Evolutionary conservation across 345 rosid genomes (phyloP).

Genomic region (Populus deltoides): DNA sequence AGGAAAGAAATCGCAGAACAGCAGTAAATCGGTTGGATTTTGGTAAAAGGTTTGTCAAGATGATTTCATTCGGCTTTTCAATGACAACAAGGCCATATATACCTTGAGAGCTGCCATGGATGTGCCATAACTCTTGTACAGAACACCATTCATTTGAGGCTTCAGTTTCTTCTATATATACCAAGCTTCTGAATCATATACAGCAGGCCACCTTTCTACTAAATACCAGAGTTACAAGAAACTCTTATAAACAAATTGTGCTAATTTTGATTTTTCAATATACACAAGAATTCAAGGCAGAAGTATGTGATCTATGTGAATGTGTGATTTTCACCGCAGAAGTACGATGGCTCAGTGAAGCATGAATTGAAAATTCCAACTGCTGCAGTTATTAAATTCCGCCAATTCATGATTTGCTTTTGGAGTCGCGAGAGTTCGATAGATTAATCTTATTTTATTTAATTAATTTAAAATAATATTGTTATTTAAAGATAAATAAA

Average conservation of each 20-base stretch:
- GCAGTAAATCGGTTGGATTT: background rate
- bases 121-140: constrained; percentile 23
- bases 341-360: background rate
- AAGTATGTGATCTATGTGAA: no score
- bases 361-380: background rate
- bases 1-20: background rate
- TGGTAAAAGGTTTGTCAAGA: background rate
- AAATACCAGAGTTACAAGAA: no score
- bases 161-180: constrained; percentile 5
- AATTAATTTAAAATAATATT: no score
- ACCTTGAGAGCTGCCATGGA: constrained; percentile 29
- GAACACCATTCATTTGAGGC: constrained; percentile 1
- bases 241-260: no score
- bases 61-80: background rate
- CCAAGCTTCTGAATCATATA: constrained; percentile 19
- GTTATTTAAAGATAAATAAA: no score
- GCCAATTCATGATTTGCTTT: no score
- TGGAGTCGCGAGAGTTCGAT: no score
- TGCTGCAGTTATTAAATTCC: background rate
- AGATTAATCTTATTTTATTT: no score
- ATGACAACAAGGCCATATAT: background rate
- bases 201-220: no score
- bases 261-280: no score
- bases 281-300: no score
- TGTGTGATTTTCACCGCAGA: no score